A percentile compares a stretch with the other conserved stretches of the same genome.
phyloP scores from a whole-genome alignment of 2,329 filamentous ascomycete genomes.

The Thelonectria olida region DNA sequence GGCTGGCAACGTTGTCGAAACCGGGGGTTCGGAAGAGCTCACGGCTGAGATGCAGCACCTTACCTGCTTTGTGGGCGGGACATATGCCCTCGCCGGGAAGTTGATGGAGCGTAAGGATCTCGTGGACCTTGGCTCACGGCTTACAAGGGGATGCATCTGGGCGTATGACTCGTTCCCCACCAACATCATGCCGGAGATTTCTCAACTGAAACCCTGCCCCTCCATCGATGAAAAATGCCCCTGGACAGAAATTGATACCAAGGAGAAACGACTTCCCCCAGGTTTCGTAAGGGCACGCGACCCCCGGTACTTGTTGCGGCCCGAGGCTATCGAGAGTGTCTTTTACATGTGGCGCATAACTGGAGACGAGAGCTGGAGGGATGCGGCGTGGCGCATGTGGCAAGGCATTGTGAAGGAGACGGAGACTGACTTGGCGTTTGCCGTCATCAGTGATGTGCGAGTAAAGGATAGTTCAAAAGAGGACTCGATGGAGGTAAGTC shows the following conservation, averaged over 20 bases:
- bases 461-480: conserved; percentile 44
- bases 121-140: conserved; percentile 55
- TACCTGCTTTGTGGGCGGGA: conserved; percentile 76
- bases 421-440: conserved; percentile 54
- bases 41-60: conserved; percentile 63
- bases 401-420: conserved; percentile 52
- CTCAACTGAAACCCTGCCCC: conserved; percentile 49
- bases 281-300: conserved; percentile 67
- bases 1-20: conserved; percentile 53
- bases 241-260: conserved; percentile 42
- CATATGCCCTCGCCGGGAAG: conserved; percentile 73
- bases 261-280: conserved; percentile 46
- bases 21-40: conserved; percentile 41
- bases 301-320: conserved; percentile 54
- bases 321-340: conserved; percentile 62
- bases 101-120: conserved; percentile 62
- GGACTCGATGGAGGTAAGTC: conserved; percentile 70
- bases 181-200: conserved; percentile 64
- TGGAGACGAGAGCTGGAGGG: conserved; percentile 54
- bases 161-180: conserved; percentile 59
- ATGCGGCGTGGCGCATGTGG: conserved; percentile 60
- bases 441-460: conserved; percentile 51
- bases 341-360: conserved; percentile 63
- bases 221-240: conserved; percentile 47
- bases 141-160: conserved; percentile 65